These are phyloP conservation scores for Pulveroboletus sp. DNA, from an alignment of 768 basidiomycete species.

Conservation along the genomic window DNA sequence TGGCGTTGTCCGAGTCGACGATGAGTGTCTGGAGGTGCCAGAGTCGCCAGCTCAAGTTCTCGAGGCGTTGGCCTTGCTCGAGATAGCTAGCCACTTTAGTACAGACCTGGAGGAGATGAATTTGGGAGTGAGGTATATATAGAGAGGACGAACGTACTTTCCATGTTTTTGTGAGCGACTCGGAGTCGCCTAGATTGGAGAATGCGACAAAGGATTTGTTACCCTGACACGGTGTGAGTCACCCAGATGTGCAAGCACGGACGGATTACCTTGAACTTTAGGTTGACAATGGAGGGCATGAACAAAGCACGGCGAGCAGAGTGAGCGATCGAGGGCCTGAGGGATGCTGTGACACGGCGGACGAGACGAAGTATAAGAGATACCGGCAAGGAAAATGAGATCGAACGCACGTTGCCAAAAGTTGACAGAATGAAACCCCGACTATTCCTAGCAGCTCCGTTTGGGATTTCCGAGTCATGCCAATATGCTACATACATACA, in stretches of 20 bases:
- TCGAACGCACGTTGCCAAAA: conserved; percentile 26
- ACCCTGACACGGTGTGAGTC: conserved; percentile 46
- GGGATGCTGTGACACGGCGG: conserved; percentile 2
- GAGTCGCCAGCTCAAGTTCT: conserved; percentile 89
- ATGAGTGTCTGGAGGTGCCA: conserved; percentile 92
- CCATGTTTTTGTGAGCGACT: conserved; percentile 88
- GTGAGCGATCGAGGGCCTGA: conserved; percentile 18
- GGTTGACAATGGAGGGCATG: conserved; percentile 82
- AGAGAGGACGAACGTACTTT: conserved; percentile 50
- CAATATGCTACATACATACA: conserved; percentile 8
- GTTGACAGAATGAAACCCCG: conserved; percentile 34
- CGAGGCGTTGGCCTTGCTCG: conserved; percentile 87
- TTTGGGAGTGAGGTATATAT: conserved; percentile 2
- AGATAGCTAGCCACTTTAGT: conserved; percentile 89
- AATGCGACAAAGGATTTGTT: conserved; percentile 96
- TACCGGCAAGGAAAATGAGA: conserved; percentile 16
- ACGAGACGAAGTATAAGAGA: conserved; percentile 24
- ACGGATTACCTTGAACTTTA: conserved; percentile 87
- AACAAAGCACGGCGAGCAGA: conserved; percentile 4
- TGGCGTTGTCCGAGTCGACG: conserved; percentile 88
- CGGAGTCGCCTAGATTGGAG: conserved; percentile 81
- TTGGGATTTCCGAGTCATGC: conserved; percentile 12
- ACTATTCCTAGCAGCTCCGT: conserved; percentile 30
- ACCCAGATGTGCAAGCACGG: too few relatives aligned
- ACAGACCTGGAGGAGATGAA: conserved; percentile 56